A percentile compares a stretch with the other conserved stretches of the same genome.
Evolutionary conservation across 2,329 filamentous ascomycete species (phyloP).

Genomic region (Phialemoniopsis sp.): DNA sequence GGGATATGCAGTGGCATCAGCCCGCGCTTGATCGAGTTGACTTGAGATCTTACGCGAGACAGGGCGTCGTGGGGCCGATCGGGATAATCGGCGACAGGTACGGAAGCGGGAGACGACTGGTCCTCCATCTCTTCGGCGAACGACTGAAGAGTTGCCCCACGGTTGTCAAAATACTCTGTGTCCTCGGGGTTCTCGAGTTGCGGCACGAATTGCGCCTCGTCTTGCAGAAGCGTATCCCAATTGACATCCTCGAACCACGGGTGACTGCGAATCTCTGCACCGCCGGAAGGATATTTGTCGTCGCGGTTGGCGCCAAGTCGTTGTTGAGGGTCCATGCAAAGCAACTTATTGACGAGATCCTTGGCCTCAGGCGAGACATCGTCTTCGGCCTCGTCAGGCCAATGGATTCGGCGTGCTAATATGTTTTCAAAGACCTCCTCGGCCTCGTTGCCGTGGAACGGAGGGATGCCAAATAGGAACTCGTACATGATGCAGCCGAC

Average conservation of each 20-base stretch:
- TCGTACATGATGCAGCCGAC: slow-evolving; percentile 98
- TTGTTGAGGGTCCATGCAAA: slow-evolving; percentile 78
- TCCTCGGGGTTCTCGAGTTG: slow-evolving; percentile 92
- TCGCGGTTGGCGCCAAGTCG: slow-evolving; percentile 82
- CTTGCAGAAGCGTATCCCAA: slow-evolving; percentile 89
- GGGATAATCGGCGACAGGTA: slow-evolving; percentile 66
- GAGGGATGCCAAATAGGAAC: slow-evolving; percentile 87
- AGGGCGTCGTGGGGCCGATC: slow-evolving; percentile 94
- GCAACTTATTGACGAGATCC: slow-evolving; percentile 87
- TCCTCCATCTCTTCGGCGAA: slow-evolving; percentile 96
- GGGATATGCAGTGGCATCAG: slow-evolving; percentile 96
- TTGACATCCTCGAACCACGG: slow-evolving; percentile 84
- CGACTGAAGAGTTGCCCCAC: slow-evolving; percentile 85
- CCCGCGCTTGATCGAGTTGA: slow-evolving; percentile 82
- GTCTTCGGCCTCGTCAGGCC: slow-evolving; percentile 80
- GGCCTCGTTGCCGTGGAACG: slow-evolving; percentile 85
- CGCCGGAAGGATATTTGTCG: slow-evolving; percentile 78
- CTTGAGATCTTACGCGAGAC: slow-evolving; percentile 81
- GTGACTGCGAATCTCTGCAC: slow-evolving; percentile 86
- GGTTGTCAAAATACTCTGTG: slow-evolving; percentile 93
- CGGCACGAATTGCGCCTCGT: slow-evolving; percentile 93
- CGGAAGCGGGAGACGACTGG: slow-evolving; percentile 70
- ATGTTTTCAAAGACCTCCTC: slow-evolving; percentile 98
- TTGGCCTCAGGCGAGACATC: slow-evolving; percentile 83
- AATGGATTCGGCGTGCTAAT: slow-evolving; percentile 80